Evolutionary conservation across 2,329 filamentous ascomycete genomes (phyloP).

Genomic region (Colletotrichum costaricense): DNA sequence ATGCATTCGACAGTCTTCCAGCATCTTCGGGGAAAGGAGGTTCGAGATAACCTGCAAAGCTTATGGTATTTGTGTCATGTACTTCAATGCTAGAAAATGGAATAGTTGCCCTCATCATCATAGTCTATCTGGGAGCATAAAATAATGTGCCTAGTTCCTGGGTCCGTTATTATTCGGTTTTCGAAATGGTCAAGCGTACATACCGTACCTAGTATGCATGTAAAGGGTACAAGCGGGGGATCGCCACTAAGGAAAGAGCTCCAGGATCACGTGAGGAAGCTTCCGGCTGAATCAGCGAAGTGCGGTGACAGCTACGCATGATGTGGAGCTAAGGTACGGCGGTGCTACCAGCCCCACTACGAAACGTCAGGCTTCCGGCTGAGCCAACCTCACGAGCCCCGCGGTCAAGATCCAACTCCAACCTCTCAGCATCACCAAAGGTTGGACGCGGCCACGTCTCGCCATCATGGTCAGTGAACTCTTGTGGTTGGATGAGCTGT

Average conservation of each 20-base stretch:
- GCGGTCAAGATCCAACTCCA: constrained; percentile 33
- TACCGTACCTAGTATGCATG: constrained; percentile 3
- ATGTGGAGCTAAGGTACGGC: constrained; percentile 28
- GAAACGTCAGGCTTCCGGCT: constrained; percentile 48
- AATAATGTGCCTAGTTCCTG: too few species aligned
- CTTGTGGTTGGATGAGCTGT: neutral
- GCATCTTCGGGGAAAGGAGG: constrained; percentile 2
- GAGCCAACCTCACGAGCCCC: constrained; percentile 38
- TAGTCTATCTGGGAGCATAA: neutral
- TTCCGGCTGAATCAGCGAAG: constrained; percentile 19
- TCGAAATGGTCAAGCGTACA: too few species aligned
- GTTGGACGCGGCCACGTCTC: constrained; percentile 32
- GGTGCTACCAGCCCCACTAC: constrained; percentile 42
- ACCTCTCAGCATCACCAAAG: constrained; percentile 22
- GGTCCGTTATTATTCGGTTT: too few species aligned
- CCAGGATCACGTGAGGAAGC: constrained; percentile 11
- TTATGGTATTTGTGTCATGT: neutral
- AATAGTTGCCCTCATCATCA: neutral
- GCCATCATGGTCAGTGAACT: constrained; percentile 30
- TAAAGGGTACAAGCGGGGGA: constrained; percentile 23
- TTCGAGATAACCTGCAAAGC: neutral
- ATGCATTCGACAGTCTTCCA: constrained; percentile 22
- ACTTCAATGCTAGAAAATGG: neutral
- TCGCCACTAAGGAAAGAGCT: constrained; percentile 12
- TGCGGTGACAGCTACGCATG: constrained; percentile 20